These are phyloP conservation scores for Trichoderma polysporum DNA, from an alignment of 2,329 filamentous ascomycete genomes.

Conservation along the genomic window DNA sequence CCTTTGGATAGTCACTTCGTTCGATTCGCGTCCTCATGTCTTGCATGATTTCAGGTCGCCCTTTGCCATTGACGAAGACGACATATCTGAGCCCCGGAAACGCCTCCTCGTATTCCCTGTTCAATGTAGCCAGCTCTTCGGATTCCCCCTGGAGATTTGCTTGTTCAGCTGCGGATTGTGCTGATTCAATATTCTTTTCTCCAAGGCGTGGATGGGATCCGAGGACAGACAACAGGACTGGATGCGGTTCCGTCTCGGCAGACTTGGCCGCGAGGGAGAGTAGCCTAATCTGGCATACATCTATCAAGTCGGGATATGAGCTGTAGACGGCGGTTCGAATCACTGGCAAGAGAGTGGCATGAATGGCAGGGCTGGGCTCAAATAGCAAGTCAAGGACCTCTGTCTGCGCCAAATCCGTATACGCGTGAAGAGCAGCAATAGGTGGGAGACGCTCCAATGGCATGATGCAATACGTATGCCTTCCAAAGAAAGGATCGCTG, in stretches of 20 bases:
- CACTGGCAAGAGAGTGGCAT: slow-evolving; percentile 67
- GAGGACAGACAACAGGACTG: slow-evolving; percentile 68
- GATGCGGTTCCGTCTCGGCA: slow-evolving; percentile 43
- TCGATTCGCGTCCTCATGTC: slow-evolving; percentile 77
- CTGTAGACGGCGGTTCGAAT: slow-evolving; percentile 57
- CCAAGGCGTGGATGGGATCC: slow-evolving; percentile 82
- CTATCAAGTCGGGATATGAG: slow-evolving; percentile 69
- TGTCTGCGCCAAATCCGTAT: slow-evolving; percentile 55
- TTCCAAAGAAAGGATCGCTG: background rate
- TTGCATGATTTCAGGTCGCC: slow-evolving; percentile 71
- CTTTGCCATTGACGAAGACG: slow-evolving; percentile 84
- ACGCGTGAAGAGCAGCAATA: slow-evolving; percentile 54
- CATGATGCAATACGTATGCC: slow-evolving; percentile 24
- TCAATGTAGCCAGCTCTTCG: slow-evolving; percentile 65
- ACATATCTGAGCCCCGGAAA: slow-evolving; percentile 87
- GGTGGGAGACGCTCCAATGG: slow-evolving; percentile 49
- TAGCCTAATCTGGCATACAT: slow-evolving; percentile 63
- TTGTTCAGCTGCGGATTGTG: slow-evolving; percentile 78
- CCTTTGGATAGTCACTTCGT: slow-evolving; percentile 61
- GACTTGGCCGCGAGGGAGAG: slow-evolving; percentile 56
- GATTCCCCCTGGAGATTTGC: slow-evolving; percentile 65
- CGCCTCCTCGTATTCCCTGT: slow-evolving; percentile 72
- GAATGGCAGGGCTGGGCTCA: slow-evolving; percentile 75
- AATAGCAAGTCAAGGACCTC: slow-evolving; percentile 75
- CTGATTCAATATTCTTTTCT: slow-evolving; percentile 77